These are phyloP conservation scores for Albophoma yamanashiensis DNA, from an alignment of 2,329 filamentous ascomycete species.

Conservation along the genomic window DNA sequence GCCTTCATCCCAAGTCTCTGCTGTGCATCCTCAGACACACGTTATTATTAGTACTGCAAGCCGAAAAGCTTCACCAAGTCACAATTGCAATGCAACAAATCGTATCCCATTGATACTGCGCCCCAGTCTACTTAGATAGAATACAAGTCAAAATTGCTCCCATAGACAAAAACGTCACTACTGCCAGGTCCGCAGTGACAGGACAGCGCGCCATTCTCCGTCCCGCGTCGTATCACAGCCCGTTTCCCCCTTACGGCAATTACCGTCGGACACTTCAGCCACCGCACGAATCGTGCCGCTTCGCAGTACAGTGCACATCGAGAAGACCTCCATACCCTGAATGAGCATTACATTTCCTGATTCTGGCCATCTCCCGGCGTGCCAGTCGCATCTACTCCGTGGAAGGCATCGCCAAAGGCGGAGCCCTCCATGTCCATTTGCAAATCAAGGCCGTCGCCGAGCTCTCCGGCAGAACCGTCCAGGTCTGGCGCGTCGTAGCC, in stretches of 20 bases:
- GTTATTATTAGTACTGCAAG: neutral
- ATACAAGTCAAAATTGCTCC: neutral
- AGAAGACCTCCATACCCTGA: neutral
- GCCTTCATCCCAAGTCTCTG: neutral
- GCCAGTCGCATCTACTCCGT: constrained; percentile 40
- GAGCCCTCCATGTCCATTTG: constrained; percentile 66
- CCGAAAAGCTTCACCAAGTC: neutral
- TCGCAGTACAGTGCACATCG: neutral
- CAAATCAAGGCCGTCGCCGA: constrained; percentile 47
- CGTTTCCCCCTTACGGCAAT: neutral
- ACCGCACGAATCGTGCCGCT: neutral
- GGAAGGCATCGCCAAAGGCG: constrained; percentile 76
- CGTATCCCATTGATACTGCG: neutral
- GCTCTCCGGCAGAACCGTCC: constrained; percentile 29
- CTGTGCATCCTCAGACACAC: neutral
- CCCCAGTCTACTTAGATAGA: constrained; percentile 2
- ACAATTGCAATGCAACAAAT: neutral
- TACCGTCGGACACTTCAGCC: neutral
- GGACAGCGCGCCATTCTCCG: constrained; percentile 3
- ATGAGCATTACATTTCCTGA: constrained; percentile 19
- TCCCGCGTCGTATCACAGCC: neutral
- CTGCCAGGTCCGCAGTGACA: neutral
- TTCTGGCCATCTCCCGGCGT: constrained; percentile 24
- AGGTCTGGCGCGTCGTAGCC: constrained; percentile 51
- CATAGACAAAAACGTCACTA: neutral